Evolutionary conservation across 805 yeast species (phyloP).

Genomic region (Saccharomycopsis sp.): DNA sequence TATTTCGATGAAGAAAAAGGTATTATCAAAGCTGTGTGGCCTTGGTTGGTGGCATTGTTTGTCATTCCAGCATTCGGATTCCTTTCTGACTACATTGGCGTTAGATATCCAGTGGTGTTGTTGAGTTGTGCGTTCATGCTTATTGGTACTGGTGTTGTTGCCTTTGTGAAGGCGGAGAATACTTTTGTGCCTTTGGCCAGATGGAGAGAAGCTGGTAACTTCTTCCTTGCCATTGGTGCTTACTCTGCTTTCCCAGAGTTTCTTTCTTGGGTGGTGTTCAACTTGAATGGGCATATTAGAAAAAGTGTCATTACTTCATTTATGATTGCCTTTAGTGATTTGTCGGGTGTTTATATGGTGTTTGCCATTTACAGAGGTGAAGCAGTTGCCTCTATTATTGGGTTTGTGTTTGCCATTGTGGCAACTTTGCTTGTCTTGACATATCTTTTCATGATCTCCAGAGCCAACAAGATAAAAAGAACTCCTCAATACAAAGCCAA

Average conservation of each 20-base stretch:
- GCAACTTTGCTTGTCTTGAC: conserved; percentile 29
- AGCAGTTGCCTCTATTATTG: conserved; percentile 2
- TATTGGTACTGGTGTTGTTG: conserved; percentile 31
- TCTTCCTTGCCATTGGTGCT: conserved; percentile 47
- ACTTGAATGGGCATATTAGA: conserved; percentile 54
- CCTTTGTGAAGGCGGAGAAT: conserved; percentile 43
- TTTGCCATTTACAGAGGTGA: conserved; percentile 28
- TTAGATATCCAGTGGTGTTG: conserved; percentile 26
- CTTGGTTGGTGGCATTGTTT: conserved; percentile 3
- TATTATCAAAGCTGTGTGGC: conserved; percentile 1
- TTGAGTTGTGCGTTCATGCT: conserved; percentile 31
- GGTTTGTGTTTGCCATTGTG: conserved; percentile 36
- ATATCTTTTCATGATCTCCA: conserved; percentile 30
- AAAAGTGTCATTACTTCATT: conserved; percentile 50
- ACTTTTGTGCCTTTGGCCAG: conserved; percentile 26
- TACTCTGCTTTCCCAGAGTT: conserved; percentile 58
- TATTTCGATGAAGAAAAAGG: background rate
- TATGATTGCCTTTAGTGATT: conserved; percentile 63
- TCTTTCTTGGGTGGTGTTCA: conserved; percentile 58
- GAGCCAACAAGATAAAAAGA: conserved; percentile 25
- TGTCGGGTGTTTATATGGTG: conserved; percentile 58
- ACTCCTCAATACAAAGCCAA: conserved; percentile 12
- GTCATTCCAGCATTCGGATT: conserved; percentile 31
- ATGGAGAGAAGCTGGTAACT: conserved; percentile 54
- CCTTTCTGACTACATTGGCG: conserved; percentile 38